phyloP scores from a whole-genome alignment of 768 basidiomycete genomes.

The Kwoniella dendrophila region DNA sequence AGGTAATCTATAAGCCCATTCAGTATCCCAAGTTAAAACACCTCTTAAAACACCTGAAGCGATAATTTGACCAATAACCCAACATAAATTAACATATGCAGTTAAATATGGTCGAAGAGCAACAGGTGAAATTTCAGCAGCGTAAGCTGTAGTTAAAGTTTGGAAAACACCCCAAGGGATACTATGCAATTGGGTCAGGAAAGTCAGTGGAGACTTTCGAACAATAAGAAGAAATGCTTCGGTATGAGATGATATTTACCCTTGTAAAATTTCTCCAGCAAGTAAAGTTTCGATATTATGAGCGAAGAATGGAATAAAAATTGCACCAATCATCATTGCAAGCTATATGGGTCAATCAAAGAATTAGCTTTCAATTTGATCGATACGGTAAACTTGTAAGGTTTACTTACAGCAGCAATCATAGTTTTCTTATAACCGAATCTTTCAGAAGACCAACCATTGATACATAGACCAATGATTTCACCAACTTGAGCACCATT shows the following conservation, averaged over 20 bases:
- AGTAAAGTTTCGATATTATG: slow-evolving; percentile 37
- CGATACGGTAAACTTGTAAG: background rate
- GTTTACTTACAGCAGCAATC: slow-evolving; percentile 25
- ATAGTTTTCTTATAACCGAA: slow-evolving; percentile 52
- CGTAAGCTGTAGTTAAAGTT: slow-evolving; percentile 54
- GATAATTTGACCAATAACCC: slow-evolving; percentile 51
- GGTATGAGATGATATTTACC: slow-evolving; percentile 7
- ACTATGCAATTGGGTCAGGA: slow-evolving; percentile 30
- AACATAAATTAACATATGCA: slow-evolving; percentile 47
- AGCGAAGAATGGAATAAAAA: slow-evolving; percentile 49
- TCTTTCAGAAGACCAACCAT: slow-evolving; percentile 43
- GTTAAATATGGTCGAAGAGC: slow-evolving; percentile 47
- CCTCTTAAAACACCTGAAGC: slow-evolving; percentile 41
- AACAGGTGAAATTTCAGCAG: slow-evolving; percentile 51
- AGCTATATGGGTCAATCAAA: background rate
- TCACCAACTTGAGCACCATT: slow-evolving; percentile 53
- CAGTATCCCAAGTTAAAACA: slow-evolving; percentile 13
- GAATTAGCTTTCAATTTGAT: background rate
- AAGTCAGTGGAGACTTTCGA: slow-evolving; percentile 6
- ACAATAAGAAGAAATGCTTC: slow-evolving; percentile 1
- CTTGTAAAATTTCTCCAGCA: slow-evolving; percentile 39
- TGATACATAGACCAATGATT: slow-evolving; percentile 47
- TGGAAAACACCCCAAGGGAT: slow-evolving; percentile 55
- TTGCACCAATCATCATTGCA: slow-evolving; percentile 28
- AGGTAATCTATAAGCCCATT: slow-evolving; percentile 43